phyloP scores from a whole-genome alignment of 805 yeast species.

The Huiozyma sinensis region DNA sequence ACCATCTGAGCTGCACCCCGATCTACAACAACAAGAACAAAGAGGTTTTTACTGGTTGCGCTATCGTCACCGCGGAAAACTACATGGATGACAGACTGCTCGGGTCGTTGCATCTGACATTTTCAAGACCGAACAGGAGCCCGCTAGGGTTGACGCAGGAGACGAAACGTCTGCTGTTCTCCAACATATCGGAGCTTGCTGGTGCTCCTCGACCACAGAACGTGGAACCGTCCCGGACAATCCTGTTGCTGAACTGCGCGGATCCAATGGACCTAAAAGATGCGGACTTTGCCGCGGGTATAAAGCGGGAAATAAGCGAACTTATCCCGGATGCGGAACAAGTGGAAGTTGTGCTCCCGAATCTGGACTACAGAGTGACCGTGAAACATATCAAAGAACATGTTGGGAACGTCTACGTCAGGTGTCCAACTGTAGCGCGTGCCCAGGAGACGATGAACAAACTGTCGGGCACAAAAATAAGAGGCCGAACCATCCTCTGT shows the following conservation, averaged over 20 bases:
- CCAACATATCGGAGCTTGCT: constrained; percentile 24
- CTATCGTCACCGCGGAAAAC: background rate
- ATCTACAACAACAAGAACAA: background rate
- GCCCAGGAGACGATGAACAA: constrained; percentile 47
- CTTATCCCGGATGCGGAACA: constrained; percentile 32
- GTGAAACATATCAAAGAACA: constrained; percentile 40
- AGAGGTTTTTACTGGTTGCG: background rate
- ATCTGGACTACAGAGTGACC: constrained; percentile 33
- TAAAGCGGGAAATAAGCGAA: constrained; percentile 39
- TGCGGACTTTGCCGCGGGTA: constrained; percentile 36
- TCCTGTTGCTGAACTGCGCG: constrained; percentile 57
- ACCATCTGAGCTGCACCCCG: background rate
- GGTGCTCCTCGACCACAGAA: constrained; percentile 17
- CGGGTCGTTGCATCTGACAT: background rate
- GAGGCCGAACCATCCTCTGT: constrained; percentile 59
- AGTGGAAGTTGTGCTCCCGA: constrained; percentile 52
- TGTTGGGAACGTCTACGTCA: constrained; percentile 62
- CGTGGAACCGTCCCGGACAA: constrained; percentile 33
- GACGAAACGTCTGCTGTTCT: constrained; percentile 22
- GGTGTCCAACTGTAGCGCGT: constrained; percentile 41
- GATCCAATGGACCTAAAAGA: constrained; percentile 53
- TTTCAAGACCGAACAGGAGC: constrained; percentile 19
- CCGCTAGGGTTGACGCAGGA: constrained; percentile 7
- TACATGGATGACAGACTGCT: background rate
- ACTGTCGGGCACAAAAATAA: constrained; percentile 55